phyloP scores from a whole-genome alignment of 2,329 filamentous ascomycete species.

The Sordariomycetes sp. region DNA sequence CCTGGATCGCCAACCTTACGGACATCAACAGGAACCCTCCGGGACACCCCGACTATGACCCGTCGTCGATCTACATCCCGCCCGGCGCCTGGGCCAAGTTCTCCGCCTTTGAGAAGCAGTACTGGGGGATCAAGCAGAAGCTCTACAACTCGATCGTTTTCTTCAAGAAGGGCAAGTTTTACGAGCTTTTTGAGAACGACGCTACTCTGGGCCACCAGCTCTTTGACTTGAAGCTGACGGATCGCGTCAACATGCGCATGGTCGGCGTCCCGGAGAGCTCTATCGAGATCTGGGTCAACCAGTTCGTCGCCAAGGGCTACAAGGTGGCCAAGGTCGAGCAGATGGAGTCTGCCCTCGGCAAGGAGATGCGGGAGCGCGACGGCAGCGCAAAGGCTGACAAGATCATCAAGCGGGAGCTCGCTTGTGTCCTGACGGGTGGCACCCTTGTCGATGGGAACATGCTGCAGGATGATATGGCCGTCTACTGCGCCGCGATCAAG shows the following conservation, averaged over 20 bases:
- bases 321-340: slow-evolving; percentile 96
- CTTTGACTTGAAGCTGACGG: slow-evolving; percentile 94
- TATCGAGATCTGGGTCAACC: slow-evolving; percentile 92
- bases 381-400: slow-evolving; percentile 62
- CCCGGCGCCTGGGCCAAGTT: slow-evolving; percentile 69
- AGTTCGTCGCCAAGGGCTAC: slow-evolving; percentile 95
- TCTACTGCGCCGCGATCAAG: slow-evolving; percentile 92
- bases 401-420: slow-evolving; percentile 80
- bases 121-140: slow-evolving; percentile 98
- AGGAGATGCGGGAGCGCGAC: slow-evolving; percentile 93
- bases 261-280: slow-evolving; percentile 94
- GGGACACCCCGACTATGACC: slow-evolving; percentile 80
- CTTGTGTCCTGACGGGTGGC: slow-evolving; percentile 80
- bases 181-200: slow-evolving; percentile 96
- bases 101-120: slow-evolving; percentile 92
- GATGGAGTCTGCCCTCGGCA: slow-evolving; percentile 87
- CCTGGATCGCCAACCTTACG: slow-evolving; percentile 75
- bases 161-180: slow-evolving; percentile 99
- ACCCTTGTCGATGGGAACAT: slow-evolving; percentile 92
- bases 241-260: slow-evolving; percentile 99
- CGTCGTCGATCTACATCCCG: slow-evolving; percentile 81
- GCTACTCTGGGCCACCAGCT: slow-evolving; percentile 92
- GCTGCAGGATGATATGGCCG: slow-evolving; percentile 96
- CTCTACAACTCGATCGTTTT: slow-evolving; percentile 97
- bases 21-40: slow-evolving; percentile 74